A percentile compares a stretch with the other conserved stretches of the same genome.
These are phyloP conservation scores for Fusarium secorum DNA, from an alignment of 2,329 filamentous ascomycete genomes.

Conservation along the genomic window DNA sequence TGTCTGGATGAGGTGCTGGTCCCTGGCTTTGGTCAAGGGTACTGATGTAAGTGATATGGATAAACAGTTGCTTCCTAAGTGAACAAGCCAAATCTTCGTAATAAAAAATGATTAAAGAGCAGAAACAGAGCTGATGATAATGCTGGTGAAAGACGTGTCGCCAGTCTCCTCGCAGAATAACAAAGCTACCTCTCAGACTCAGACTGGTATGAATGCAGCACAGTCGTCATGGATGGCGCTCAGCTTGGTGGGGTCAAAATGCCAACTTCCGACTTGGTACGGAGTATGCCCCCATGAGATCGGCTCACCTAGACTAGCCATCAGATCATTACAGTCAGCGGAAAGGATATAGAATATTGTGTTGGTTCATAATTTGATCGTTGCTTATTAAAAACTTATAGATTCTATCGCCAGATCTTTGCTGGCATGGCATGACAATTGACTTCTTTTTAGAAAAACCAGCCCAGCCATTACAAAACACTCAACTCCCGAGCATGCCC, in stretches of 20 bases:
- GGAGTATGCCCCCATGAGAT: constrained; percentile 6
- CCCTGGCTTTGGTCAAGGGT: background rate
- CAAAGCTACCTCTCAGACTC: background rate
- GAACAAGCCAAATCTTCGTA: background rate
- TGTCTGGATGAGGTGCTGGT: constrained; percentile 1
- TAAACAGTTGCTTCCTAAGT: background rate
- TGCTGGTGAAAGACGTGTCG: background rate
- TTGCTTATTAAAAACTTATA: constrained; percentile 41
- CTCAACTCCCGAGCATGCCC: constrained; percentile 40
- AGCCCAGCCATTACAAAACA: constrained; percentile 39
- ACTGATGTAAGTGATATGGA: background rate
- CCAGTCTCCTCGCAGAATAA: background rate
- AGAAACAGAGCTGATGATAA: background rate
- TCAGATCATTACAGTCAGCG: background rate
- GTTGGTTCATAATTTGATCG: constrained; percentile 28
- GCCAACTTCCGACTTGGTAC: constrained; percentile 26
- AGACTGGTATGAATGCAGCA: constrained; percentile 1
- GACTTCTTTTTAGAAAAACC: constrained; percentile 34
- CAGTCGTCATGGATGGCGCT: constrained; percentile 28
- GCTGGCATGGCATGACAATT: constrained; percentile 32
- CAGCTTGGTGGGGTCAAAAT: constrained; percentile 23
- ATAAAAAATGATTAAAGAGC: background rate
- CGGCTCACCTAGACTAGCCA: background rate
- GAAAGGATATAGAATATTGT: background rate
- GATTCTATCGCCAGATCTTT: constrained; percentile 36